phyloP scores from a whole-genome alignment of 2,329 filamentous ascomycete genomes.

The Drechmeria coniospora region DNA sequence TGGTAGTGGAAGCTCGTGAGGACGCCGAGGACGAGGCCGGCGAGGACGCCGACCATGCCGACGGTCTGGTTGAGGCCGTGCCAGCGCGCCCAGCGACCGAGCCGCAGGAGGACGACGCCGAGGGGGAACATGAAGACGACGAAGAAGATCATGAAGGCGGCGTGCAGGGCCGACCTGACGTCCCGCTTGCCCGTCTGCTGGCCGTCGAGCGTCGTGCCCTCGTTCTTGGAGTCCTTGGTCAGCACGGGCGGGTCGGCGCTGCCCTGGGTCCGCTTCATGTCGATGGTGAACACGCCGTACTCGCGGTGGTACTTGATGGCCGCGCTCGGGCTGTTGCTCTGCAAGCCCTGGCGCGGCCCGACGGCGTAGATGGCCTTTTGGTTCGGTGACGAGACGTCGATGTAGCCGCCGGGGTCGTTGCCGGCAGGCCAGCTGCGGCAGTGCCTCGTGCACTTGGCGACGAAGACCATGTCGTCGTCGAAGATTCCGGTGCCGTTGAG shows the following conservation, averaged over 20 bases:
- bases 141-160: conserved; percentile 37
- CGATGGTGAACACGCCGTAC: conserved; percentile 39
- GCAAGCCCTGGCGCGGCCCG: conserved; percentile 29
- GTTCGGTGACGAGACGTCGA: conserved; percentile 32
- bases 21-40: conserved; percentile 38
- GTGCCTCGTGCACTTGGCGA: conserved; percentile 32
- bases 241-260: conserved; percentile 24
- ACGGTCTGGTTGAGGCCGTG: conserved; percentile 38
- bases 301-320: conserved; percentile 34
- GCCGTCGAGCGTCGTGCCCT: conserved; percentile 19
- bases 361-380: conserved; percentile 40
- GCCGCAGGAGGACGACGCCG: conserved; percentile 36
- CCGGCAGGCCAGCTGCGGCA: conserved; percentile 33
- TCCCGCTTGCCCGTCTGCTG: conserved; percentile 18
- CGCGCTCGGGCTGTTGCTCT: conserved; percentile 26
- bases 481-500: conserved; percentile 32
- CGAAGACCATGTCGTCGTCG: conserved; percentile 31
- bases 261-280: conserved; percentile 36
- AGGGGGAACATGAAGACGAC: conserved; percentile 41
- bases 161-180: conserved; percentile 26
- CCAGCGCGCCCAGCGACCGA: conserved; percentile 35
- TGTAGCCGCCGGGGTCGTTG: conserved; percentile 19
- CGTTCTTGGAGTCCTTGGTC: conserved; percentile 15
- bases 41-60: conserved; percentile 30
- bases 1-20: conserved; percentile 36